Base-by-base conservation (phyloP, 257 asterid genomes). In the Fraxinus excelsior region DNA sequence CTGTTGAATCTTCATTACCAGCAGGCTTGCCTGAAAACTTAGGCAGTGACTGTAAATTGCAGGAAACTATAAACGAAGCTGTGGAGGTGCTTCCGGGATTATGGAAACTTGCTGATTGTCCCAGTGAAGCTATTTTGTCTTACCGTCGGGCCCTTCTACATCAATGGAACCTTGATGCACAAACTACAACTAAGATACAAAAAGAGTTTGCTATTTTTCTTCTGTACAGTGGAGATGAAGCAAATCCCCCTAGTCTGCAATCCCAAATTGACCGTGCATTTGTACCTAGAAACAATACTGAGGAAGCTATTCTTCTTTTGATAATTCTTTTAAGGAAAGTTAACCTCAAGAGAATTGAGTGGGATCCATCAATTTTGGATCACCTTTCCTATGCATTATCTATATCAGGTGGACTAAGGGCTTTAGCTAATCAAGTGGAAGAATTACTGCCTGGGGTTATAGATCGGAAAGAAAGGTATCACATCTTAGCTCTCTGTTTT, bases 231-330 rank as follows among this genome's bases (percentile, higher is more conserved):
- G 97, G 97, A 80, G 84, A 85, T 10, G 99, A 93, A 78, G 84
- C 88, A 72, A 81, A 69, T 74, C 90, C 98, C 40, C 98, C 98
- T 28, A 85, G 85, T 82, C 87, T 95, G 78, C 83, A 87, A 70
- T 89, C 86, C 75, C 99, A 95, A 82, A 83, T 84, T 86, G 97
- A 85, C 76, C 80, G 85, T 81, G 82, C 97, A 19, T 95, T 86
- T 82, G 88, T 91, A n/a, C 99, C 99, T 66, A 88, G 80, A 80
- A 89, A 91, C 85, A 95, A 88, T 82, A 81, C 78, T 13, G 99
- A 95, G 80, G 99, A 95, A 84, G 92, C 97, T 69, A 85, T 93
- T 80, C 97, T 95, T 82, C 94, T 95, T 65, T 80, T 95, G 82
- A 83, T 93, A 79, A 85, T 95, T 75, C 87, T 95, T 16, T 73